Evolutionary conservation across 768 basidiomycete genomes (phyloP).

Genomic region (Podaxis sp.): DNA sequence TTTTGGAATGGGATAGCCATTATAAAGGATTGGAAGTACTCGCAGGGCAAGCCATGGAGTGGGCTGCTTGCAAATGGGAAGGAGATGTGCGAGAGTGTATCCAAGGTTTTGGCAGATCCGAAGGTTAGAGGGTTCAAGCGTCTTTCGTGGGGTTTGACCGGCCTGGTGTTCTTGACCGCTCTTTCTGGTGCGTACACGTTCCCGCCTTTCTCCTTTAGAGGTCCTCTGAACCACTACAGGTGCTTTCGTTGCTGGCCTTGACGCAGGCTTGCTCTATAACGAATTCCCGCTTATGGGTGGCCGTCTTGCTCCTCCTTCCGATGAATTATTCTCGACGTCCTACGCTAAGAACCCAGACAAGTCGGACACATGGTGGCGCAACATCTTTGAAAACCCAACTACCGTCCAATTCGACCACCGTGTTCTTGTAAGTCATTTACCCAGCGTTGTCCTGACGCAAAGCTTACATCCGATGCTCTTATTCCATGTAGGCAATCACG

Average conservation of each 20-base stretch:
- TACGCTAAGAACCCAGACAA: constrained; percentile 72
- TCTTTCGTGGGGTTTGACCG: constrained; percentile 61
- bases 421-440: constrained; percentile 61
- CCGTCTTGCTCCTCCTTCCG: constrained; percentile 71
- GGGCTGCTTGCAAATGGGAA: constrained; percentile 38
- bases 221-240: constrained; percentile 45
- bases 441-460: background rate
- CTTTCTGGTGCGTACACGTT: constrained; percentile 63
- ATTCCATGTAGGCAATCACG: constrained; percentile 63
- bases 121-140: constrained; percentile 56
- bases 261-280: constrained; percentile 96
- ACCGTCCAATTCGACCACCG: constrained; percentile 98
- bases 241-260: constrained; percentile 96
- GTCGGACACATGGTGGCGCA: constrained; percentile 91
- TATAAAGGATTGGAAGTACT: constrained; percentile 78
- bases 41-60: constrained; percentile 55
- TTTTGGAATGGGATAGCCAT: constrained; percentile 73
- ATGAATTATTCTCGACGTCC: constrained; percentile 75
- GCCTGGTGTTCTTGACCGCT: constrained; percentile 86
- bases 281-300: constrained; percentile 98
- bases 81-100: constrained; percentile 28
- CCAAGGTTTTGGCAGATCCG: constrained; percentile 52
- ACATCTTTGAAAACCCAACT: constrained; percentile 95
- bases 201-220: background rate
- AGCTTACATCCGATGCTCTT: constrained; percentile 3